These are phyloP conservation scores for Penicillium freii DNA, from an alignment of 2,329 filamentous ascomycete species.

Conservation along the genomic window DNA sequence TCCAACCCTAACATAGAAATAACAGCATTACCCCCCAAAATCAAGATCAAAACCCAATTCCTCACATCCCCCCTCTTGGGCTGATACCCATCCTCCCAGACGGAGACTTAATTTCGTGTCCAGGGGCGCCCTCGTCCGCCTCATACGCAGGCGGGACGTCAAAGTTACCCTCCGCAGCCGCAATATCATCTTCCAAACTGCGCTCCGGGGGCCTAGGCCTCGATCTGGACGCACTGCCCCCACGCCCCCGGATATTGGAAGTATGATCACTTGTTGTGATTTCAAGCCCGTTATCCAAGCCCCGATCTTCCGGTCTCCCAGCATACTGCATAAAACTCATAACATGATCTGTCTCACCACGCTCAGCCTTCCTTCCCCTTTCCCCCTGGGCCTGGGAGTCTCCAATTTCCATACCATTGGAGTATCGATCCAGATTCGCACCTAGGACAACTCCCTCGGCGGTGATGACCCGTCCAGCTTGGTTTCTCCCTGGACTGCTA, in stretches of 20 bases:
- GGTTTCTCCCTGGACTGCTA: background rate
- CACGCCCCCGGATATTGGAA: background rate
- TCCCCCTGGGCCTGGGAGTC: background rate
- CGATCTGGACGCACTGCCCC: background rate
- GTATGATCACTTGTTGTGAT: background rate
- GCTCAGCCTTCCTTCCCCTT: background rate
- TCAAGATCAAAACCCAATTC: background rate
- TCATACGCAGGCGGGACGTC: slow-evolving; percentile 20
- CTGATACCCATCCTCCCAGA: slow-evolving; percentile 9
- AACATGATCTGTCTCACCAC: slow-evolving; percentile 14
- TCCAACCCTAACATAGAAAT: background rate
- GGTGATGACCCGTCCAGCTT: slow-evolving; percentile 21
- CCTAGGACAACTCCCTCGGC: slow-evolving; percentile 29
- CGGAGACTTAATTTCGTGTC: slow-evolving; percentile 14
- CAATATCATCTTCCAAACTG: background rate
- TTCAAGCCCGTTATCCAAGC: background rate
- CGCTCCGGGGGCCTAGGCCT: background rate
- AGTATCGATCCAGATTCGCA: slow-evolving; percentile 26
- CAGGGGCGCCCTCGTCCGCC: background rate
- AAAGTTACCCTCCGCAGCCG: background rate
- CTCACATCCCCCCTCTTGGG: background rate
- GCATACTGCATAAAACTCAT: slow-evolving; percentile 33
- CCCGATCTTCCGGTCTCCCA: background rate
- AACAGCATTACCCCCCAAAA: background rate
- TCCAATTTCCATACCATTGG: slow-evolving; percentile 1